A percentile compares a stretch with the other conserved stretches of the same genome.
phyloP scores from a whole-genome alignment of 2,329 filamentous ascomycete genomes.

The Byssothecium circinans region DNA sequence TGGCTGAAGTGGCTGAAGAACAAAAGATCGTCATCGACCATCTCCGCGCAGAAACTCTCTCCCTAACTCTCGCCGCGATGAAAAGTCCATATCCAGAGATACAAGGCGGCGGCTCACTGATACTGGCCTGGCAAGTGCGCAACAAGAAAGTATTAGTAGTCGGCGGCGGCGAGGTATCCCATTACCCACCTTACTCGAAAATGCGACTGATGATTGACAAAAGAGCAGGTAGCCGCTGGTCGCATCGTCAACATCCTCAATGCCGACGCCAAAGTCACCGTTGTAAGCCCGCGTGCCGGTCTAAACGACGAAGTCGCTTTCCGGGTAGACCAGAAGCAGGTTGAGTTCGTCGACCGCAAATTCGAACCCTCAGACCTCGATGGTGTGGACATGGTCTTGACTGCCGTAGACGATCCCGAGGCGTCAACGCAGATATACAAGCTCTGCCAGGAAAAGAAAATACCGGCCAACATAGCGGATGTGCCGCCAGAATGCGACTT shows the following conservation, averaged over 20 bases:
- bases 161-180: slow-evolving; percentile 83
- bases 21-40: slow-evolving; percentile 7
- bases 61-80: slow-evolving; percentile 44
- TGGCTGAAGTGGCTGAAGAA: not conserved
- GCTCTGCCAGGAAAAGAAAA: slow-evolving; percentile 79
- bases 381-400: slow-evolving; percentile 80
- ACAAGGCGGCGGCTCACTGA: slow-evolving; percentile 87
- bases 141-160: slow-evolving; percentile 89
- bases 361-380: slow-evolving; percentile 90
- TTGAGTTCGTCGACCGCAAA: slow-evolving; percentile 77
- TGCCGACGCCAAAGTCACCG: slow-evolving; percentile 86
- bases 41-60: slow-evolving; percentile 29
- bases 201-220: slow-evolving; percentile 38
- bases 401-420: slow-evolving; percentile 88
- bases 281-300: slow-evolving; percentile 77
- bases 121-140: slow-evolving; percentile 93
- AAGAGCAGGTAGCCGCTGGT: slow-evolving; percentile 81
- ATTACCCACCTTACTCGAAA: slow-evolving; percentile 2
- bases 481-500: slow-evolving; percentile 97
- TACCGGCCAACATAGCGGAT: slow-evolving; percentile 94
- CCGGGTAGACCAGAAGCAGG: slow-evolving; percentile 73
- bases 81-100: slow-evolving; percentile 70
- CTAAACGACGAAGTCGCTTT: slow-evolving; percentile 87
- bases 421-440: slow-evolving; percentile 93
- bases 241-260: slow-evolving; percentile 93